A percentile compares a stretch with the other conserved stretches of the same genome.
Conservation (phyloP, 768 basidiomycete genomes). For the Xerocomellus amylosporus region DNA sequence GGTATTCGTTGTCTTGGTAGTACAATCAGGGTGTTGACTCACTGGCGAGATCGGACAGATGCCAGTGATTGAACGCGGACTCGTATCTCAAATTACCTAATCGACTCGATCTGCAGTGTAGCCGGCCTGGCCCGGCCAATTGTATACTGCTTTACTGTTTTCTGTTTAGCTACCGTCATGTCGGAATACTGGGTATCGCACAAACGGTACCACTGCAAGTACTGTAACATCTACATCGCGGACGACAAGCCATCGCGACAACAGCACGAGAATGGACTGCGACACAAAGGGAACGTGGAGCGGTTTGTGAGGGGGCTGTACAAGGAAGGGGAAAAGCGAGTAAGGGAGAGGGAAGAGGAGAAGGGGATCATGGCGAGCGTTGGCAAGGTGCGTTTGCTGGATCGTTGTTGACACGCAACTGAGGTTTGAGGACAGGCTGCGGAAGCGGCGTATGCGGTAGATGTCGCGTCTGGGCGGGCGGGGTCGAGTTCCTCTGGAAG, state of each 20-base stretch:
- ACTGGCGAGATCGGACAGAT: not conserved
- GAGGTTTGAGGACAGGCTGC: slow-evolving; percentile 54
- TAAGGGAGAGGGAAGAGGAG: slow-evolving; percentile 83
- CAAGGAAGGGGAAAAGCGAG: slow-evolving; percentile 86
- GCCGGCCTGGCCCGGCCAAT: too few relatives aligned
- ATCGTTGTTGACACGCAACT: not conserved
- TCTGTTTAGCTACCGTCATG: slow-evolving; percentile 43
- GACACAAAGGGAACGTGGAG: slow-evolving; percentile 93
- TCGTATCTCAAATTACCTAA: slow-evolving; percentile 15
- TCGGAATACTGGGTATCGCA: slow-evolving; percentile 92
- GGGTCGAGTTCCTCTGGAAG: slow-evolving; percentile 16
- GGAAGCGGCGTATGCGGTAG: slow-evolving; percentile 73
- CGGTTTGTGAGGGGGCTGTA: slow-evolving; percentile 90
- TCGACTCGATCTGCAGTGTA: not conserved
- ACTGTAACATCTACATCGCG: slow-evolving; percentile 95
- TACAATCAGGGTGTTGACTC: not conserved
- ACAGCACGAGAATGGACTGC: slow-evolving; percentile 90
- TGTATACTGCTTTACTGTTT: too few relatives aligned
- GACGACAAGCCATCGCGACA: slow-evolving; percentile 91
- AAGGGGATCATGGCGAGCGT: slow-evolving; percentile 82
- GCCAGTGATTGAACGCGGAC: not conserved
- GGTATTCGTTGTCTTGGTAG: not conserved
- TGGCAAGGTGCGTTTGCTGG: slow-evolving; percentile 54
- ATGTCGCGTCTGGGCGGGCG: slow-evolving; percentile 67
- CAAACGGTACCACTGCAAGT: slow-evolving; percentile 93